Evolutionary conservation across 148 eudicot genomes (phyloP).

Genomic region (Camellia lanceoleosa): DNA sequence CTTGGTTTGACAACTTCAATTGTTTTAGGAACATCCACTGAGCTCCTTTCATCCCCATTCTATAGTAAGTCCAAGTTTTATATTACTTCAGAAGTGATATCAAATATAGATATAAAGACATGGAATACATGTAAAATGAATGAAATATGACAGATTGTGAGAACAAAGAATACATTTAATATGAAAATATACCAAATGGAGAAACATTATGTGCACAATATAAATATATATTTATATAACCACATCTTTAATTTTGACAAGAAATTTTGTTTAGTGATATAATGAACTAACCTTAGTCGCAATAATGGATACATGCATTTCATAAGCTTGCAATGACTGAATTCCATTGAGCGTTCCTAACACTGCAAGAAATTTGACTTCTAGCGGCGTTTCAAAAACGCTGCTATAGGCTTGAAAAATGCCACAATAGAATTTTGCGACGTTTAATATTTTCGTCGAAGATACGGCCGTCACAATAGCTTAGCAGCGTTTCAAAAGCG

Average conservation of each 20-base stretch:
- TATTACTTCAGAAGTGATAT: slow-evolving; percentile 5
- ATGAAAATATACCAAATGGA: too few relatives aligned
- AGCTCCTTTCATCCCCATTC: slow-evolving; percentile 49
- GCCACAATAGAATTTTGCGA: too few relatives aligned
- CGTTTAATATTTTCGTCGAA: too few relatives aligned
- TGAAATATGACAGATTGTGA: not conserved
- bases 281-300: slow-evolving; percentile 38
- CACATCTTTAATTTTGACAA: too few relatives aligned
- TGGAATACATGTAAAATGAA: too few relatives aligned
- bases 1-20: slow-evolving; percentile 49
- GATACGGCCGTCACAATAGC: too few relatives aligned
- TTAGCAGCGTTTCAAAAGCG: too few relatives aligned
- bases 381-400: too few relatives aligned
- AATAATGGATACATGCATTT: slow-evolving; percentile 43
- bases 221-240: too few relatives aligned
- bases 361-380: too few relatives aligned
- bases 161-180: not conserved
- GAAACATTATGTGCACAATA: too few relatives aligned
- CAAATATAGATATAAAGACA: not conserved
- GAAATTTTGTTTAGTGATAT: not conserved
- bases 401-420: too few relatives aligned
- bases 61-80: slow-evolving; percentile 14
- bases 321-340: slow-evolving; percentile 45
- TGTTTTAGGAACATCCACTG: slow-evolving; percentile 44
- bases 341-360: slow-evolving; percentile 61